A percentile compares a stretch with the other conserved stretches of the same genome.
phyloP scores from a whole-genome alignment of 139 green algal genomes.

The Tetraselmis striata region DNA sequence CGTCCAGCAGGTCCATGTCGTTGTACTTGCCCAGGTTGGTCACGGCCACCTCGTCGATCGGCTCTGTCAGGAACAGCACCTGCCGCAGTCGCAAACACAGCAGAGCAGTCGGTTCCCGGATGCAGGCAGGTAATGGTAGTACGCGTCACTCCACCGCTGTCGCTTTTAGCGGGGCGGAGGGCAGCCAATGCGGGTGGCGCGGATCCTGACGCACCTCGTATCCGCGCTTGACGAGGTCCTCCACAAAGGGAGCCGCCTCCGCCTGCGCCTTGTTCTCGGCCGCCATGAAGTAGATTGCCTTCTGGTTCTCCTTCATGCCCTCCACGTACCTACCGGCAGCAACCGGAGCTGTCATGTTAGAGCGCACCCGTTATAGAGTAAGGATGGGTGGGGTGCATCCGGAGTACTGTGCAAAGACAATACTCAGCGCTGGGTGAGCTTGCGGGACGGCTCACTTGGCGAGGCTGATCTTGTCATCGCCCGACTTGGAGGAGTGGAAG shows the following conservation, averaged over 20 bases:
- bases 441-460: conserved; percentile 60
- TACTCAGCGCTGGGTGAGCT: too few species aligned
- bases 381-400: too few species aligned
- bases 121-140: too few species aligned
- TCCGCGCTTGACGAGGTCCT: conserved; percentile 69
- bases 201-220: conserved; percentile 64
- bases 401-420: too few species aligned
- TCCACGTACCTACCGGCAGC: too few species aligned
- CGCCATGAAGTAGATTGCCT: conserved; percentile 92
- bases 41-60: conserved; percentile 90
- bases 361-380: too few species aligned
- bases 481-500: conserved; percentile 57
- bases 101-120: too few species aligned
- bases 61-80: conserved; percentile 91
- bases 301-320: conserved; percentile 88
- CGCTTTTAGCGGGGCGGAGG: too few species aligned
- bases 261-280: conserved; percentile 49
- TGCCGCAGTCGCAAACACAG: conserved; percentile 10
- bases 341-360: too few species aligned
- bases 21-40: conserved; percentile 76
- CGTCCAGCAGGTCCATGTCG: conserved; percentile 81
- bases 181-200: too few species aligned
- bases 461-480: conserved; percentile 58
- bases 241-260: conserved; percentile 74
- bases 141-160: too few species aligned